phyloP scores from a whole-genome alignment of 2,329 filamentous ascomycete species.

The Colletotrichum sp. region DNA sequence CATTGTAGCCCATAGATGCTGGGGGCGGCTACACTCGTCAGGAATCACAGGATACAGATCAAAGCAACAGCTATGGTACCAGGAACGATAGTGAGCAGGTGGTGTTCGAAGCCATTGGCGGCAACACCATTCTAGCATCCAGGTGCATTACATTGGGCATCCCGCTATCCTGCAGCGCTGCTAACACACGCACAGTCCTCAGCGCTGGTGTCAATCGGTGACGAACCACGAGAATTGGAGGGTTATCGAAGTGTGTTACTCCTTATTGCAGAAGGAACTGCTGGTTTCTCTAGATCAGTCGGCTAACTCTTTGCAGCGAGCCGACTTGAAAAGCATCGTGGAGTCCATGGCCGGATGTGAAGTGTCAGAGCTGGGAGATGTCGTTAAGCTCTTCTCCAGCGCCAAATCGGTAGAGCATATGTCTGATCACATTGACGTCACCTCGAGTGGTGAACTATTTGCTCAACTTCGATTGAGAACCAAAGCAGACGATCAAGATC shows the following conservation, averaged over 20 bases:
- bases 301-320: background rate
- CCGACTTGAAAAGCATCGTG: background rate
- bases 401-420: background rate
- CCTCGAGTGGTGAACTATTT: background rate
- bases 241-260: background rate
- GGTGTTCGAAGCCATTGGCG: slow-evolving; percentile 2
- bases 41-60: background rate
- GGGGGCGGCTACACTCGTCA: background rate
- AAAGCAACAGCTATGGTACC: background rate
- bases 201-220: background rate
- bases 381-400: background rate
- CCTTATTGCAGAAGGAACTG: background rate
- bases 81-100: background rate
- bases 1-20: background rate
- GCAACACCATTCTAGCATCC: slow-evolving; percentile 6
- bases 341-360: background rate
- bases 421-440: background rate
- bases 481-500: background rate
- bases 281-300: background rate
- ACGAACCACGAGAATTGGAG: background rate
- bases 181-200: background rate
- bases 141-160: background rate
- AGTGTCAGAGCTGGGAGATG: background rate
- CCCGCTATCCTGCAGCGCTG: no score
- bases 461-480: background rate